Percentiles rank a stretch among this genome's conserved stretches.
Evolutionary conservation across 225 moss, liverwort and hornwort species (phyloP).

Genomic region (Polytrichum commune): DNA sequence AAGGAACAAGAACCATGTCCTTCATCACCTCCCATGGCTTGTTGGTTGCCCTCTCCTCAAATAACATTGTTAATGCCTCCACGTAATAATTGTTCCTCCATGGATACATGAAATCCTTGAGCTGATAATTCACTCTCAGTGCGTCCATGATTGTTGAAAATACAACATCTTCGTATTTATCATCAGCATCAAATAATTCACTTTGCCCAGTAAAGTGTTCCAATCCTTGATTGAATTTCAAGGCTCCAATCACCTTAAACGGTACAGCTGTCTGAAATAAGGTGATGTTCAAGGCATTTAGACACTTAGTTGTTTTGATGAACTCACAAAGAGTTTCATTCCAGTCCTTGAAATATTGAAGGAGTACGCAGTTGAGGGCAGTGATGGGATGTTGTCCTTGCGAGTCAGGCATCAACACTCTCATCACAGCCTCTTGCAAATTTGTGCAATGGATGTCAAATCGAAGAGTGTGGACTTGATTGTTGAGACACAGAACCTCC

Average conservation of each 20-base stretch:
- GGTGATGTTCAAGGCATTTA: neutral
- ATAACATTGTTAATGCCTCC: neutral
- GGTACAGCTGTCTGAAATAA: accelerated
- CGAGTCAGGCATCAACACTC: neutral
- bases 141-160: neutral
- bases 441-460: accelerated
- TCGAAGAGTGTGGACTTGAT: neutral
- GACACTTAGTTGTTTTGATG: neutral
- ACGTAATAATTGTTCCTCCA: neutral
- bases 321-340: neutral
- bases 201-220: neutral
- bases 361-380: neutral
- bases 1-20: neutral
- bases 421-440: neutral
- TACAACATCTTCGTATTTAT: neutral
- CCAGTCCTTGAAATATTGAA: neutral
- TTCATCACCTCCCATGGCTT: conserved; percentile 4
- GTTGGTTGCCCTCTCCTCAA: neutral
- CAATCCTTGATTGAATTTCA: neutral
- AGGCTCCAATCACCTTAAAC: neutral
- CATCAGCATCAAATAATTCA: neutral
- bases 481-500: neutral
- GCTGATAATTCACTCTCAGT: conserved; percentile 3
- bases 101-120: neutral
- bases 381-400: neutral